Conservation (phyloP, 2,329 filamentous ascomycete genomes). For the Fusarium sp. region DNA sequence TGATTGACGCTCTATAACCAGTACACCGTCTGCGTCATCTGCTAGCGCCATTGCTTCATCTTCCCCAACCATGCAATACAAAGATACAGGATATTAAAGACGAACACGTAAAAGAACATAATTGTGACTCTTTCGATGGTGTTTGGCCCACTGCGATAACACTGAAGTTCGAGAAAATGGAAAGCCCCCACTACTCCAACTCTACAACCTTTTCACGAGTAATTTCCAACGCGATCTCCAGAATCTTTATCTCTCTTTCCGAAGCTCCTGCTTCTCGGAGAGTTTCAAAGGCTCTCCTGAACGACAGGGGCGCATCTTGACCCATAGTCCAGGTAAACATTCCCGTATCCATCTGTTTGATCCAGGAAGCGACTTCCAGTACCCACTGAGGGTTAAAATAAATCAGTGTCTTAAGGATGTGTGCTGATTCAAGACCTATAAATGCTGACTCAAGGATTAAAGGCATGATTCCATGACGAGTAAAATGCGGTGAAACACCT, state of each 20-base stretch:
- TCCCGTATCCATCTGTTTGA: fast-evolving
- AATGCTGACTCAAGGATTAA: background rate
- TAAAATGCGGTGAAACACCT: background rate
- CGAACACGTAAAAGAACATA: too few species aligned
- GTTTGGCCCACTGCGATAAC: too few species aligned
- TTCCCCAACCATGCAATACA: too few species aligned
- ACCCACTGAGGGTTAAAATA: background rate
- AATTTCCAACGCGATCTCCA: background rate
- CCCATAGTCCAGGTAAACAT: background rate
- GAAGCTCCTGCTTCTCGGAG: background rate
- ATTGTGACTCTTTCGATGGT: too few species aligned
- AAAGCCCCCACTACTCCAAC: background rate
- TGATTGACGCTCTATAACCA: too few species aligned
- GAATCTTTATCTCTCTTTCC: fast-evolving
- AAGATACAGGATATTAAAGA: too few species aligned
- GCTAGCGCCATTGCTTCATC: too few species aligned
- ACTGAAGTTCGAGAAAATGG: too few species aligned
- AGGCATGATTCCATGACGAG: background rate
- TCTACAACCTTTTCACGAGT: background rate
- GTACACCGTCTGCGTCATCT: too few species aligned
- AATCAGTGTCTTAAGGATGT: background rate
- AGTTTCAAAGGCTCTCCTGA: background rate
- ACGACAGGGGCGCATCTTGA: fast-evolving
- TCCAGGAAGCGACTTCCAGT: background rate
- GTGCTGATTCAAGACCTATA: background rate